Evolutionary conservation across 2,329 filamentous ascomycete species (phyloP), one percentile per base, ranked within the genome.

Genomic region (Aureobasidium namibiae): DNA sequence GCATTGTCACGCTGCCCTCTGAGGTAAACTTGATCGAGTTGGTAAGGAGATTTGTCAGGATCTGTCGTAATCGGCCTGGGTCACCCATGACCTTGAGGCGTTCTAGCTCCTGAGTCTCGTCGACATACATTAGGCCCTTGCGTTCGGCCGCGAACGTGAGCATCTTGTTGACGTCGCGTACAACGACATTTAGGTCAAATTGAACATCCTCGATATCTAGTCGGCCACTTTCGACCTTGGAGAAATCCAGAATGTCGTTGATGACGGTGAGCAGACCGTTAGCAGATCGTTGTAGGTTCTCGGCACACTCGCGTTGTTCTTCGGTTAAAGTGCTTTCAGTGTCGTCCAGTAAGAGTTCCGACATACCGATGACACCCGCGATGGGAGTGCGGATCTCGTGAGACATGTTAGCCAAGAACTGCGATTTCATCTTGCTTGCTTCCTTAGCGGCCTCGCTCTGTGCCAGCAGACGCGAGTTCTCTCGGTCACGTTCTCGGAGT

Each of bases 241-340:
- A 94, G 69, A 95, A 92, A 72, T 95, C 90, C 1, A 95, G 76
- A 59, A 95, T 95, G 67, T 95, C 90, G 67, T 95, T 95, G 72
- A 95, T 95, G 41, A 95, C 87, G 0, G 89, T 92, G 21, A 95
- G 77, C 2, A 95, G 75, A 1, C 88, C 90, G 63, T 92, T 91
- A 0, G 87, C 89, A 6, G 88, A 92, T 54, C 87, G 81, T 66
- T 89, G 85, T 7, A 92, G 89, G 62, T 90, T 90, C 64, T 90
- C 86, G 2, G 88, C 85, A 62, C 84, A 89, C 60, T 91, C 87
- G 60, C 81, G 79, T 66, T 90, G 87, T 65, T 91, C 88, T n/a
- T 81, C 77, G 56, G 84, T 79, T 24, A 92, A 72, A 21, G 67
- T 63, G 10, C 63, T 65, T 16, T 65, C 65, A 16, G 82, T 73